Percentiles rank a stretch among this genome's conserved stretches.
Evolutionary conservation across 2,329 filamentous ascomycete species (phyloP).

Genomic region (Albophoma yamanashiensis): DNA sequence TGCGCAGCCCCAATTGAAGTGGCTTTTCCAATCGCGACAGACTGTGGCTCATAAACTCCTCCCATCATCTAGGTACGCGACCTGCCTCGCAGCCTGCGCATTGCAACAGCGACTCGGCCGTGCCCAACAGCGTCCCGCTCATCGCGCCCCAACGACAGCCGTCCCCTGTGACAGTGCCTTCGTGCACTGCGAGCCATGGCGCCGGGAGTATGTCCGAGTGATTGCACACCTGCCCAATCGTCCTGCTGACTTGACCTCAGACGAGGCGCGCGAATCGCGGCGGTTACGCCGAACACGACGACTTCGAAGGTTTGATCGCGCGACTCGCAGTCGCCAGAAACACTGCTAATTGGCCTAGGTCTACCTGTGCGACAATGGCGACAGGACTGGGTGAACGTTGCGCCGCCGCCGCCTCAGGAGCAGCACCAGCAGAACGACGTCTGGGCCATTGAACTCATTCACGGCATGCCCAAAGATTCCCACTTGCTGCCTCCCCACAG

Average conservation of each 20-base stretch:
- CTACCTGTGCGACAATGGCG: conserved; percentile 89
- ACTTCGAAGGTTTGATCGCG: conserved; percentile 40
- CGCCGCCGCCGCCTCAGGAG: conserved; percentile 55
- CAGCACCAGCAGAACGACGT: conserved; percentile 51
- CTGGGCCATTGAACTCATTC: conserved; percentile 66
- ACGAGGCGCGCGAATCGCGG: conserved; percentile 47
- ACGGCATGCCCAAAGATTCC: conserved; percentile 77
- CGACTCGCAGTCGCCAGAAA: not conserved
- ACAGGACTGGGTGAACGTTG: conserved; percentile 57
- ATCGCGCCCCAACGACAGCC: no score
- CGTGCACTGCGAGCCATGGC: conserved; percentile 20
- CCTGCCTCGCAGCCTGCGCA: not conserved
- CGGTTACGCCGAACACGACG: conserved; percentile 48
- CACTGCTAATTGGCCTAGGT: conserved; percentile 37
- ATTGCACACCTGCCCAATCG: not conserved
- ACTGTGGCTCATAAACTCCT: not conserved
- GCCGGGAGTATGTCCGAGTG: conserved; percentile 21
- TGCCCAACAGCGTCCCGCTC: not conserved
- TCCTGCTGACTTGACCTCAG: conserved; percentile 18
- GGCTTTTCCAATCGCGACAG: not conserved
- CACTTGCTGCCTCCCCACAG: conserved; percentile 68
- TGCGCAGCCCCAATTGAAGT: not conserved
- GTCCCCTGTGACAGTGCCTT: not conserved
- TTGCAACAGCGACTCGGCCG: not conserved
- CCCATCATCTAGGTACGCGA: not conserved